Conservation (phyloP, 768 basidiomycete species). For the Naganishia antarctica region DNA sequence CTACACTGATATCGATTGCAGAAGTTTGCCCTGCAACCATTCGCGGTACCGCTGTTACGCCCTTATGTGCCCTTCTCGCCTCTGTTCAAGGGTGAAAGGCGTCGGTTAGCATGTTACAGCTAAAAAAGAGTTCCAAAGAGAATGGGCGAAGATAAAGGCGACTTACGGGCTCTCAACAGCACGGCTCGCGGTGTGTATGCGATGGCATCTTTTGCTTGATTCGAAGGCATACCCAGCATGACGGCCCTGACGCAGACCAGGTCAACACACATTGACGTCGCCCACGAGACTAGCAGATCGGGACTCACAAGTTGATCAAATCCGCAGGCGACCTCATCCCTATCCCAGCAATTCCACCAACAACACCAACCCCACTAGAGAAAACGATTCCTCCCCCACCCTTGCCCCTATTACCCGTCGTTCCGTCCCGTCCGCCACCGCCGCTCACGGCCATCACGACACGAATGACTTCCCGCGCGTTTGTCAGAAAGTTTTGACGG, state of each 20-base stretch:
- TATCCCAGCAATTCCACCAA: constrained; percentile 31
- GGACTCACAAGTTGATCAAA: constrained; percentile 43
- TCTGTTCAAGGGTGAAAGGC: too few species aligned
- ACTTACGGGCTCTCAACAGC: constrained; percentile 46
- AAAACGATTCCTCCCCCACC: constrained; percentile 45
- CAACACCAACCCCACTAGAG: constrained; percentile 27
- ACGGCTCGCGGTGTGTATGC: constrained; percentile 36
- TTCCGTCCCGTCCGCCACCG: constrained; percentile 25
- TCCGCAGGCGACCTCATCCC: constrained; percentile 43
- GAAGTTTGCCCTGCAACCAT: constrained; percentile 26
- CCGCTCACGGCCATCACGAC: constrained; percentile 30
- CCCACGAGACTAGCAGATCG: not conserved
- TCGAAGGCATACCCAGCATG: constrained; percentile 47
- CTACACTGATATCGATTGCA: too few species aligned
- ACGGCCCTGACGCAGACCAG: constrained; percentile 31
- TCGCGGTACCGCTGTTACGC: constrained; percentile 37
- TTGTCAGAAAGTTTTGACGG: constrained; percentile 47
- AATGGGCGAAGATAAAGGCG: too few species aligned
- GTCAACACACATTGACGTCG: not conserved
- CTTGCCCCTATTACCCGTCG: constrained; percentile 28
- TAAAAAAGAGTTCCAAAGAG: too few species aligned
- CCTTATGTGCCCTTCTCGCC: constrained; percentile 43
- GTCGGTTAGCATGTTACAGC: too few species aligned
- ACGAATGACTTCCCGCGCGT: constrained; percentile 45
- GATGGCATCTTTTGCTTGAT: constrained; percentile 45